Base-by-base conservation (phyloP, 2,329 filamentous ascomycete species). In the Penicillium corylophilum region DNA sequence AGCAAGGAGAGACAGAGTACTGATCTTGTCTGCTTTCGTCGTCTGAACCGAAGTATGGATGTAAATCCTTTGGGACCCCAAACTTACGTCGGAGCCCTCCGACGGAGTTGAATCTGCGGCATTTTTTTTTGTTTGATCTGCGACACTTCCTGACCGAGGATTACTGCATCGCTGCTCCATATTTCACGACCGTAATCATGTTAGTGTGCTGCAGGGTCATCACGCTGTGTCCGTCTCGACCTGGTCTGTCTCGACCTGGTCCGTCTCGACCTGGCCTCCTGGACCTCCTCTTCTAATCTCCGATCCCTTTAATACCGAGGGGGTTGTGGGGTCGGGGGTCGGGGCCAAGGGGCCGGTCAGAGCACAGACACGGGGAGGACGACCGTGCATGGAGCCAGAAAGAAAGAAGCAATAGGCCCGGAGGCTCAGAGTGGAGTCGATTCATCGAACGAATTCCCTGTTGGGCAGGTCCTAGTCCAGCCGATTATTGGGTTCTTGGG, bases 281-380 rank as follows among this genome's bases (percentile, higher is more conserved):
- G 31, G 20, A 29, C 35, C 20, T 13, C 26, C 39, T 23, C 26
- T 33, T 26, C 20, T 46, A 38, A 46, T 46, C 46, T 53, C 46
- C 46, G 46, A 48, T 31, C 26, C 29, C 29, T n/a, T 23, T 39
- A 35, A 28, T 48, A 49, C 51, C 51, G 45, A 48, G 44, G 35
- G 44, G 23, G 29, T 42, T 42, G 44, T 46, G 44, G 46, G 28
- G 36, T 41, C 36, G 45, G 45, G 38, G 26, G 26, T 13, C 15
- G 39, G 38, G 10, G 24, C 18, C 38, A 36, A 29, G 26, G 24
- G 28, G 45, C 36, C 8, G 36, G 39, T 33, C 22, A 15, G 46
- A 42, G 55, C 59, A 59, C 59, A 46, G 59, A 62, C 57, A 56
- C 57, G 57, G 59, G 50, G 54, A 33, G 50, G 44, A 55, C 59